Base-by-base conservation (phyloP, 139 green algal genomes). In the Astrephomene gubernaculifera region DNA sequence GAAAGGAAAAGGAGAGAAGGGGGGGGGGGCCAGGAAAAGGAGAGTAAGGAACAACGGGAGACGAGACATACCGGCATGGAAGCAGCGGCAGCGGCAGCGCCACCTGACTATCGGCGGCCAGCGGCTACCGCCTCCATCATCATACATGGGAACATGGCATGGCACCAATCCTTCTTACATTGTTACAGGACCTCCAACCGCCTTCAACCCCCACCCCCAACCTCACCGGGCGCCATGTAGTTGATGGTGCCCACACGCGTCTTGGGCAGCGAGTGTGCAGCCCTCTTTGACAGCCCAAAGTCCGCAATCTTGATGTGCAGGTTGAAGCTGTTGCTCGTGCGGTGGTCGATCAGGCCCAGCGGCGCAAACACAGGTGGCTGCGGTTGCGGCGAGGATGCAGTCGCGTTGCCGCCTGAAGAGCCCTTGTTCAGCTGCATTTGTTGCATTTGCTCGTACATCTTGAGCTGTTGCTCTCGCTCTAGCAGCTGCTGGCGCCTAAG, bases 311-410 rank as follows among this genome's bases (percentile, higher is more conserved):
- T 74, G 31, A 84, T 64, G 61, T 74, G 63, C 63, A 84, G 57
- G 41, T 83, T 83, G 57, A 83, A 83, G 41, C 60, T 83, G 61
- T 83, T 83, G 76, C 60, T 73, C 27, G 76, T 83, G 60, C 76
- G 76, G 60, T 83, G 60, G 4, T 84, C 78, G 21, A 74, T 33
- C 31, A 65, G 63, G n/a, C 78, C 63, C 38, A 65, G 17, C 8
- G 43, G 63, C 25, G 31, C 43, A 31, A 65, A n/a, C 21, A 63
- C 29, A 43, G 60, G 76, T 61, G 63, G 53, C 49, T 68, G 41
- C 38, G 60, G 60, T n/a, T 2, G 76, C 41, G 19, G 10, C 29
- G 43, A 17, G 1, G 70, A 14, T 31, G 14, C 63, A 38, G 68
- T 54, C 49, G 72, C 25, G 38, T 22, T 33, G 71, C 29, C 35